These are phyloP conservation scores for Tuber microsphaerosporum DNA, from an alignment of 495 filamentous ascomycete species.

Conservation along the genomic window DNA sequence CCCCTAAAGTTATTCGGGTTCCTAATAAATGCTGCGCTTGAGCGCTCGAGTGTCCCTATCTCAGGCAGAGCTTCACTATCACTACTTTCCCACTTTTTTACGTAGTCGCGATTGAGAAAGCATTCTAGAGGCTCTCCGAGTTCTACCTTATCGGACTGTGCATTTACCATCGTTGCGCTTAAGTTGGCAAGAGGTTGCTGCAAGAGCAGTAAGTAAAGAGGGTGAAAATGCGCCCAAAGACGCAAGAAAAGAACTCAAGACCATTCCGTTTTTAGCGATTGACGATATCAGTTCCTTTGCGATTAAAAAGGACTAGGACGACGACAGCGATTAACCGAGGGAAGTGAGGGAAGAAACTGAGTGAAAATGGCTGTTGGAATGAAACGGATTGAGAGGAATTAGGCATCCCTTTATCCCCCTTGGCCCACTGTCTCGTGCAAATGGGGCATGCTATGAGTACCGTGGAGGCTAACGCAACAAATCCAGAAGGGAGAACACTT, in stretches of 20 bases:
- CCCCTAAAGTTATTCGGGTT: neutral
- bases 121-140: slow-evolving; percentile 9
- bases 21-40: neutral
- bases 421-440: neutral
- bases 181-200: slow-evolving; percentile 1
- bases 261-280: slow-evolving; percentile 4
- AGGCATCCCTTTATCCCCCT: neutral
- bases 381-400: neutral
- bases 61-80: neutral
- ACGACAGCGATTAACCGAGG: neutral
- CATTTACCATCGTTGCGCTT: slow-evolving; percentile 7
- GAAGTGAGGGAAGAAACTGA: neutral
- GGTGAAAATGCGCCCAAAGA: slow-evolving; percentile 5
- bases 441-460: neutral
- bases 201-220: neutral
- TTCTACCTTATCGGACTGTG: neutral
- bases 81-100: neutral
- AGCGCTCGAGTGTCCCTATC: neutral
- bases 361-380: neutral
- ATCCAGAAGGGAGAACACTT: neutral
- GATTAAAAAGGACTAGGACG: neutral
- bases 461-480: neutral
- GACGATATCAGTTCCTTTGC: neutral
- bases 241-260: slow-evolving; percentile 12
- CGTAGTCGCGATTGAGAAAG: slow-evolving; percentile 1